Evolutionary conservation across 805 yeast genomes (phyloP).

Genomic region (Lipomyces starkeyi): DNA sequence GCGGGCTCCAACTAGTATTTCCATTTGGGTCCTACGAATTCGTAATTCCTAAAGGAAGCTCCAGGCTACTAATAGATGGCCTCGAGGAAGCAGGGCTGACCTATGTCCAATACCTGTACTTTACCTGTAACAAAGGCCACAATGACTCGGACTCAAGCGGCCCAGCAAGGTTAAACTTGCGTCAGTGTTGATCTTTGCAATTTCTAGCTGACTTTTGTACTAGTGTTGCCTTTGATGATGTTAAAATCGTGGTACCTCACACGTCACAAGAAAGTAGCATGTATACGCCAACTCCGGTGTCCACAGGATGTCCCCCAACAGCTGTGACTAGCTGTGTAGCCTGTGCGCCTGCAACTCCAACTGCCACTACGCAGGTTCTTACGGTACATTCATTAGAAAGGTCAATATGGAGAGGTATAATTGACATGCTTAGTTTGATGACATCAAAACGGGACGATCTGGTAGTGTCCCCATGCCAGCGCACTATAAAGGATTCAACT

Average conservation of each 20-base stretch:
- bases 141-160: slow-evolving; percentile 4
- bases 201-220: background rate
- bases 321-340: slow-evolving; percentile 6
- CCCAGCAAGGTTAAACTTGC: background rate
- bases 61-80: background rate
- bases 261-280: background rate
- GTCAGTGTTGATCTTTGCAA: background rate
- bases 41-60: slow-evolving; percentile 9
- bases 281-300: background rate
- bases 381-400: background rate
- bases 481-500: slow-evolving; percentile 9
- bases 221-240: slow-evolving; percentile 13
- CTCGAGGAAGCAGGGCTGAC: slow-evolving; percentile 2
- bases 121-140: slow-evolving; percentile 6
- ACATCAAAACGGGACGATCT: background rate
- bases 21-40: background rate
- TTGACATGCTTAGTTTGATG: slow-evolving; percentile 1
- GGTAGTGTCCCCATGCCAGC: slow-evolving; percentile 4
- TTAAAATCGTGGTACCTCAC: slow-evolving; percentile 5
- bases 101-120: slow-evolving; percentile 2
- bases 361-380: slow-evolving; percentile 3
- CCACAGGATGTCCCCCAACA: slow-evolving; percentile 6
- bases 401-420: background rate
- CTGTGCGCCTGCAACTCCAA: slow-evolving; percentile 10
- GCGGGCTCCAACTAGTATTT: background rate